phyloP scores from a whole-genome alignment of 2,329 filamentous ascomycete genomes.

The Colletotrichum eleusines region DNA sequence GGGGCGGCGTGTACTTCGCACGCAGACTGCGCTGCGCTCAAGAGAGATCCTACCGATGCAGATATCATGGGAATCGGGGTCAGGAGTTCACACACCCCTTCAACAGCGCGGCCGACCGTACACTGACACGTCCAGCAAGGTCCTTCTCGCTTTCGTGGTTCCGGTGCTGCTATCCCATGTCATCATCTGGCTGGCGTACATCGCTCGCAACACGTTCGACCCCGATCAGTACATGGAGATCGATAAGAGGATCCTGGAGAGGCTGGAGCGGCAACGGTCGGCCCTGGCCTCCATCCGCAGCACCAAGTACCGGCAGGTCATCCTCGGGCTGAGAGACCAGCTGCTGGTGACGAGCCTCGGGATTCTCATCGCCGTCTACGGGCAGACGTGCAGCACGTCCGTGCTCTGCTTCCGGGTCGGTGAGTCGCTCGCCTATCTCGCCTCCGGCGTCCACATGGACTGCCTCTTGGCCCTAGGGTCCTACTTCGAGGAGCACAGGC shows the following conservation, averaged over 20 bases:
- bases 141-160: not conserved
- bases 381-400: not conserved
- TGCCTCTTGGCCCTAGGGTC: not conserved
- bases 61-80: not conserved
- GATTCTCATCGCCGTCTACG: not conserved
- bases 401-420: not conserved
- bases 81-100: not conserved
- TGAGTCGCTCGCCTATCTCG: not conserved
- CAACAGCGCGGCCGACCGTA: accelerated
- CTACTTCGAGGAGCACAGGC: not conserved
- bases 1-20: not conserved
- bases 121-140: not conserved
- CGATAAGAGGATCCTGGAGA: not conserved
- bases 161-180: not conserved
- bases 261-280: not conserved
- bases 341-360: not conserved
- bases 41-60: not conserved
- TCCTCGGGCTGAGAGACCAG: constrained; percentile 1
- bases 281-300: not conserved
- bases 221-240: not conserved
- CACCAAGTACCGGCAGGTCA: not conserved
- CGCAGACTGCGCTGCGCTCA: not conserved
- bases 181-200: not conserved
- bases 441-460: not conserved
- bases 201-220: not conserved